Base-by-base conservation (phyloP, 805 yeast genomes). In the Candida loeiensis region DNA sequence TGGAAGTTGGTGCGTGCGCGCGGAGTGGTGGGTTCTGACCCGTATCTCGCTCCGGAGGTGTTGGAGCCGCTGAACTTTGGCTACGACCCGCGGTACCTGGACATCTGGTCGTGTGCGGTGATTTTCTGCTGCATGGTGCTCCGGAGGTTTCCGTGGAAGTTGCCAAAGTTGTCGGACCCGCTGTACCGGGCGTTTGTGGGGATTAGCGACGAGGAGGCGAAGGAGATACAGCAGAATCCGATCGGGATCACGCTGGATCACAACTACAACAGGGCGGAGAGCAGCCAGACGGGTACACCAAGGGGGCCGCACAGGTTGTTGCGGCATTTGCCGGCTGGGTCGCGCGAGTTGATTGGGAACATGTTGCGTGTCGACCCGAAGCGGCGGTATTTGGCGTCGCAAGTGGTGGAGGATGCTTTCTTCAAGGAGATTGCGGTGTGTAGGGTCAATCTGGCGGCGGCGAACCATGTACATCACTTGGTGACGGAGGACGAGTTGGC, bases 11-110 rank as follows among this genome's bases (percentile, higher is more conserved):
- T 58, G 2, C 67, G 73, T 43, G 89, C 96, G 0, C 73, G 76
- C 30, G 98, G 98, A 12, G 76, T 91, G 16, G 95, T 91, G 9
- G 99, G 99, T 12, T 85, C 95, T 2, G 99, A 91, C 61, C 98
- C 99, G 2, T 91, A 91, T 56, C 66, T 91, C 45, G 93, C 97
- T 0, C 98, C 98, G 0, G 99, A 91, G 59, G 90, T 91, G 31
- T 72, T 91, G 41, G 58, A 55, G 38, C 63, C 61, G 3, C 39
- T 53, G 16, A 57, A 55, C 18, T 45, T 49, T 16, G 73, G 72
- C 2, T 91, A 91, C 59, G 96, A 91, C 59, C 93, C 97, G 14
- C 76, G 93, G 37, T 80, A 83, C 4, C 87, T 82, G 2, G 99
- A 91, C 58, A 77, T 90, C 16, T 91, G 99, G 99, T 86, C 96